Conservation (phyloP, 495 filamentous ascomycete genomes). For the Usnea hakonensis region DNA sequence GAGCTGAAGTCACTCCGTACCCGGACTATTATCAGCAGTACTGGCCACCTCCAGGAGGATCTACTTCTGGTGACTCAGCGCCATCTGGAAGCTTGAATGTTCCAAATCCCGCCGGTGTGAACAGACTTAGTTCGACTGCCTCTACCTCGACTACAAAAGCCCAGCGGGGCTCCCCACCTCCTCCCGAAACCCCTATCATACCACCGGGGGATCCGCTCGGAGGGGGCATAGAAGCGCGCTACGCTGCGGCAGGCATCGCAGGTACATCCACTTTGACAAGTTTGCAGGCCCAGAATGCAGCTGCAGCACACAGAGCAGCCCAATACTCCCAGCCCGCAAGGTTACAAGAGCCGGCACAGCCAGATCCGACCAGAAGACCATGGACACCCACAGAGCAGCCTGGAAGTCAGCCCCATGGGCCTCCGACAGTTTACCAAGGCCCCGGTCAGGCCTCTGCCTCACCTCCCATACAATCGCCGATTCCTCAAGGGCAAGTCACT, state of each 20-base stretch:
- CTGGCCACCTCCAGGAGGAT: slow-evolving; percentile 50
- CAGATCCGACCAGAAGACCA: slow-evolving; percentile 54
- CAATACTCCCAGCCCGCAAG: slow-evolving; percentile 54
- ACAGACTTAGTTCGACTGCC: slow-evolving; percentile 76
- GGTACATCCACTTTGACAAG: slow-evolving; percentile 72
- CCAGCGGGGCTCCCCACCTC: slow-evolving; percentile 85
- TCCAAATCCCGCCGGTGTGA: slow-evolving; percentile 50
- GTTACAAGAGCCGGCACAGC: slow-evolving; percentile 34
- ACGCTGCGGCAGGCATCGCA: slow-evolving; percentile 80
- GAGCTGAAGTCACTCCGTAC: slow-evolving; percentile 36
- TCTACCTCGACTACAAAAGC: slow-evolving; percentile 91
- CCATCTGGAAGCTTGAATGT: slow-evolving; percentile 33
- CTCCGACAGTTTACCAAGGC: slow-evolving; percentile 89
- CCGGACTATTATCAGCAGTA: slow-evolving; percentile 58
- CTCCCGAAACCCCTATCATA: slow-evolving; percentile 87
- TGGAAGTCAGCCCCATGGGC: slow-evolving; percentile 80
- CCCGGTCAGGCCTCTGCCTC: slow-evolving; percentile 39
- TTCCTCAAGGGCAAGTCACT: slow-evolving; percentile 19
- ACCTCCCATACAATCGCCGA: slow-evolving; percentile 22
- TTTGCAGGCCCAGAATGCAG: slow-evolving; percentile 75
- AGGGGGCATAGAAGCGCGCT: slow-evolving; percentile 79
- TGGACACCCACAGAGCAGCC: slow-evolving; percentile 96
- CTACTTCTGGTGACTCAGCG: slow-evolving; percentile 20
- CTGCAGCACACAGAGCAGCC: slow-evolving; percentile 64
- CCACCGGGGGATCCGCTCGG: slow-evolving; percentile 60